Evolutionary conservation across 208 protist species (phyloP), one percentile per base, ranked within the genome.

Genomic region (Acanthamoeba healyi): DNA sequence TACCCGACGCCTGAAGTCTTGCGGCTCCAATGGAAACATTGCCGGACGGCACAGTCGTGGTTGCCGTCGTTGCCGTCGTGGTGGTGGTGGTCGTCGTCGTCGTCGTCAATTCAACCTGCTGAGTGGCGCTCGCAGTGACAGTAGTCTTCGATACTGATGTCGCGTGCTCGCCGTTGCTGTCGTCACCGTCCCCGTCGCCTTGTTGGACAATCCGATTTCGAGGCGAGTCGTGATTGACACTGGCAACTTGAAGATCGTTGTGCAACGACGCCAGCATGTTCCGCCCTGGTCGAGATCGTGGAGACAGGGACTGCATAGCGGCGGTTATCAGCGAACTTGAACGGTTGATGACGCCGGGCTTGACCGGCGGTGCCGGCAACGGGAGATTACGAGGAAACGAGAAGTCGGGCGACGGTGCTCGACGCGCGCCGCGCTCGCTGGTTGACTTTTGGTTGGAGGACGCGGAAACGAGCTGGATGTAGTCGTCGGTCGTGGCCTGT

Each of bases 381-480:
- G 67, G 67, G 36, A 46, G 67, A 29, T 79, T 79, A 36, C 67
- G 67, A 10, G 67, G 67, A 36, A 79, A 79, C 67, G 67, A n/a
- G 36, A 79, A 34, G 0, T 79, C 67, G 10, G 67, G 34, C 38
- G 67, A 24, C 4, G 67, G 67, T 17, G 67, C 36, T 19, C 38
- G 67, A 2, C 12, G 67, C 36, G 7, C 36, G 14, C 9, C 26
- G 38, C 7, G 26, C 22, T 38, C 67, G 38, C 38, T 44, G 36
- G 67, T 24, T 17, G 42, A 36, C 67, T 10, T 29, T 5, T 67
- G 61, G 15, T 38, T 36, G 4, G 9, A 6, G 29, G 14, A 9
- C 10, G 61, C 15, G 15, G 67, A 38, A 10, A 2, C 29, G 5
- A 15, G 7, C 67, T 7, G 67, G 63, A 12, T 29, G 63, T 40